These are phyloP conservation scores for Thalia dealbata DNA, from an alignment of 176 grass and related monocot species.

Conservation along the genomic window DNA sequence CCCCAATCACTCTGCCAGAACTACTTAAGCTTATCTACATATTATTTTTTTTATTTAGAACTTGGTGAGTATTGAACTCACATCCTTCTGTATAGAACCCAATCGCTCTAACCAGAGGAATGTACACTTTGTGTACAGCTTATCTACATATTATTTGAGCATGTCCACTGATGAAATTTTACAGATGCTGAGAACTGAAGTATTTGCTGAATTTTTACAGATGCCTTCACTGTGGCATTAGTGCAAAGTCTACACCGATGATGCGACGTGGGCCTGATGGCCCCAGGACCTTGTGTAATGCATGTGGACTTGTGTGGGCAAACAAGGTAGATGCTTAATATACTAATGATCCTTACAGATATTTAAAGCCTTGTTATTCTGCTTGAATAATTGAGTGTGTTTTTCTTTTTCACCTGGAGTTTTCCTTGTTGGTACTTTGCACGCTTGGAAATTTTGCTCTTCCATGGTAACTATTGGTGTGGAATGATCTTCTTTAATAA, in stretches of 20 bases:
- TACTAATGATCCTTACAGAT: background rate
- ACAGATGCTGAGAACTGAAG: background rate
- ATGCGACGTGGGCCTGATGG: conserved; percentile 95
- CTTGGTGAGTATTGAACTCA: no score
- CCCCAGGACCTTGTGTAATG: conserved; percentile 93
- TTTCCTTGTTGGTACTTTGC: background rate
- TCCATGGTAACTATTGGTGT: no score
- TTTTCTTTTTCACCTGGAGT: background rate
- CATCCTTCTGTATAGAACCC: no score
- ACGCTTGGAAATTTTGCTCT: no score
- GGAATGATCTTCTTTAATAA: no score
- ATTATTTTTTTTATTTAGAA: no score
- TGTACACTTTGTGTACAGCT: no score
- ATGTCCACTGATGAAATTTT: background rate
- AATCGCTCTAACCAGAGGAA: no score
- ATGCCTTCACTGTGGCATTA: conserved; percentile 80
- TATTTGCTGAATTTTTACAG: conserved; percentile 28
- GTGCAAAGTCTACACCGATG: conserved; percentile 68
- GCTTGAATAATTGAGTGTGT: background rate
- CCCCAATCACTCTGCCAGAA: no score
- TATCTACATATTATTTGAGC: background rate
- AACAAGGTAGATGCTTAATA: conserved; percentile 12
- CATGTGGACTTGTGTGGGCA: conserved; percentile 36
- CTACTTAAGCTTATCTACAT: no score
- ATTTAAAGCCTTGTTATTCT: background rate